Evolutionary conservation across 331 rosid species (phyloP), one percentile per base, ranked within the genome.

Genomic region (Dryas integrifolia): DNA sequence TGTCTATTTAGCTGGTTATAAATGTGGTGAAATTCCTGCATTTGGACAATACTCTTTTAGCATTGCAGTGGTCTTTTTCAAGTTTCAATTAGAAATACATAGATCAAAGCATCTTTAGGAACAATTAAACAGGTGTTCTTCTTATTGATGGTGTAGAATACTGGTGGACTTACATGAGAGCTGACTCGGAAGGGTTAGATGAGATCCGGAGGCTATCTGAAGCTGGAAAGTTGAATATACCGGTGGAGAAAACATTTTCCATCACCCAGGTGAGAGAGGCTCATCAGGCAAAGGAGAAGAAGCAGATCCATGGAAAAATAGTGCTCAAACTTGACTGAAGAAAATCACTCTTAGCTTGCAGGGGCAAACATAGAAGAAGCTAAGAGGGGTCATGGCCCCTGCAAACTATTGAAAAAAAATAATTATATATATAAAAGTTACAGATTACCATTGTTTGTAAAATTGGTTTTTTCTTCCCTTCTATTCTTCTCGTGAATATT

Each of bases 141-240:
- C 58, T 35, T 76, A 68, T 38, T 79, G 73, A 48, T 78, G 82
- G 78, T 86, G 56, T 82, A 91, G 97, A 89, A 50, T 95, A 95
- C 82, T 88, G 87, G 44, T 95, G 96, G 98, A 84, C 89, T 35
- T 89, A 58, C 77, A 95, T 95, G 98, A 88, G 97, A 83, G 91
- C 96, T 7, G 98, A 95, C 76, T 49, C 82, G n/a, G 98, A 95
- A 53, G 98, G 98, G 59, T 82, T 91, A 64, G 21, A 72, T 65
- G 93, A 88, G 93, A 86, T 91, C 72, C 79, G 86, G 66, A 84
- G 75, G 83, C 92, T 89, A 56, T 84, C 89, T 57, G 96, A 91
- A 82, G 85, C 96, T 6, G 96, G 92, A 64, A 91, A 88, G 84
- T 55, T 94, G 82, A 91, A 82, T 78, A 85, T 94, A 77, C 96